These are phyloP conservation scores for Claviceps citrina DNA, from an alignment of 2,329 filamentous ascomycete genomes.

Conservation along the genomic window DNA sequence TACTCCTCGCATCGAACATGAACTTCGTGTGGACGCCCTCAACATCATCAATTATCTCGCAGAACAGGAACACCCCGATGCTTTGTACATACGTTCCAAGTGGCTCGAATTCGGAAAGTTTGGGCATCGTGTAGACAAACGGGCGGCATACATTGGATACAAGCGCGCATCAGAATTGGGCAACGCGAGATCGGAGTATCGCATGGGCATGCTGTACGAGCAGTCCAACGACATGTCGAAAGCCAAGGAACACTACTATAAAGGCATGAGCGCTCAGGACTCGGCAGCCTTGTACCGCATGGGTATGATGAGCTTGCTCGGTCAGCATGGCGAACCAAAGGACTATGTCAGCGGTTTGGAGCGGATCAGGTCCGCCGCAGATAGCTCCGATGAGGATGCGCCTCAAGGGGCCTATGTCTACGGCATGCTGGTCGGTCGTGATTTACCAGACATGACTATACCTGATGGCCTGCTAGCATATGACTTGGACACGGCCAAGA, in stretches of 20 bases:
- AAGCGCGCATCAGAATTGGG: constrained; percentile 71
- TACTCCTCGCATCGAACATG: constrained; percentile 78
- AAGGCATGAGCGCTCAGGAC: constrained; percentile 64
- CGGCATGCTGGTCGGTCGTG: constrained; percentile 82
- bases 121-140: constrained; percentile 77
- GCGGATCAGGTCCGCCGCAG: constrained; percentile 68
- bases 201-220: constrained; percentile 97
- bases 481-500: constrained; percentile 57
- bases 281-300: constrained; percentile 76
- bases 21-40: constrained; percentile 73
- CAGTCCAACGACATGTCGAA: constrained; percentile 84
- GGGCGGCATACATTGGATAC: constrained; percentile 83
- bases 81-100: constrained; percentile 85
- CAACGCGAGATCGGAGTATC: constrained; percentile 80
- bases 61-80: constrained; percentile 82
- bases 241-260: constrained; percentile 79
- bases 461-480: constrained; percentile 54
- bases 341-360: constrained; percentile 66
- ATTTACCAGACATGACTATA: constrained; percentile 78
- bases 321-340: constrained; percentile 79
- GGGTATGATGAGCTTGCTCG: constrained; percentile 93
- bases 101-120: constrained; percentile 99
- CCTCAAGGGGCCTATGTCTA: constrained; percentile 92
- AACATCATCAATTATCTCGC: constrained; percentile 85
- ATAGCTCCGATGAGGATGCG: constrained; percentile 86